Conservation (phyloP, 2,329 filamentous ascomycete species). For the Pseudogymnoascus sp. region DNA sequence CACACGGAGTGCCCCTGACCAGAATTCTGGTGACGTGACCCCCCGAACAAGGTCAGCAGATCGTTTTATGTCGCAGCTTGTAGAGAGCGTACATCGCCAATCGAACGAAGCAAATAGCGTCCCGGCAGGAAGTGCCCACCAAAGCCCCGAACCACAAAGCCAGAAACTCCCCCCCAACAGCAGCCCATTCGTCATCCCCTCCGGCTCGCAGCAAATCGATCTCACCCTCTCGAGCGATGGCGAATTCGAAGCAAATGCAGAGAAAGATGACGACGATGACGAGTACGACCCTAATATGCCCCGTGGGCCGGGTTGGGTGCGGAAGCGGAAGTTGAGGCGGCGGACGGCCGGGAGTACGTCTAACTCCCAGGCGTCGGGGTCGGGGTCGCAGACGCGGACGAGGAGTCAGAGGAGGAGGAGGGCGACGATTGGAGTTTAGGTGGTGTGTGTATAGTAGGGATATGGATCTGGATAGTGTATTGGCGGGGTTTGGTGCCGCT, state of each 20-base stretch:
- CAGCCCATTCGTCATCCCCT: slow-evolving; percentile 28
- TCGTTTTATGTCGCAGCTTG: background rate
- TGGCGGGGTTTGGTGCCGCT: background rate
- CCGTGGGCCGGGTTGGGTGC: slow-evolving; percentile 8
- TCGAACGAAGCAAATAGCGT: background rate
- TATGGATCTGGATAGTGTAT: background rate
- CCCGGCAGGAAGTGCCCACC: background rate
- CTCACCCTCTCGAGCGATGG: slow-evolving; percentile 25
- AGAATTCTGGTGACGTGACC: slow-evolving; percentile 19
- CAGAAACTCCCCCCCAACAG: background rate
- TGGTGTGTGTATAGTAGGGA: slow-evolving; percentile 29
- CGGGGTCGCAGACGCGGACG: slow-evolving; percentile 25
- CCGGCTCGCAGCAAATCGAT: slow-evolving; percentile 34
- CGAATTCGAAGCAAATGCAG: slow-evolving; percentile 13
- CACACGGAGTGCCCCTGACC: slow-evolving; percentile 12
- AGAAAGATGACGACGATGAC: slow-evolving; percentile 15
- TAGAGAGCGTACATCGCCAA: background rate
- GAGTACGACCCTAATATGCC: slow-evolving; percentile 10
- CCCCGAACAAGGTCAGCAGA: slow-evolving; percentile 12
- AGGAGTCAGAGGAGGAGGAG: slow-evolving; percentile 16
- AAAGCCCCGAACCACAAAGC: background rate
- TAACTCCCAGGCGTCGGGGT: slow-evolving; percentile 25
- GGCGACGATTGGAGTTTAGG: slow-evolving; percentile 20
- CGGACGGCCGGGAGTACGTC: slow-evolving; percentile 21
- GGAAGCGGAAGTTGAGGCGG: slow-evolving; percentile 18